Conservation (phyloP, 1,284 basidiomycete species). For the Caloboletus inedulis region DNA sequence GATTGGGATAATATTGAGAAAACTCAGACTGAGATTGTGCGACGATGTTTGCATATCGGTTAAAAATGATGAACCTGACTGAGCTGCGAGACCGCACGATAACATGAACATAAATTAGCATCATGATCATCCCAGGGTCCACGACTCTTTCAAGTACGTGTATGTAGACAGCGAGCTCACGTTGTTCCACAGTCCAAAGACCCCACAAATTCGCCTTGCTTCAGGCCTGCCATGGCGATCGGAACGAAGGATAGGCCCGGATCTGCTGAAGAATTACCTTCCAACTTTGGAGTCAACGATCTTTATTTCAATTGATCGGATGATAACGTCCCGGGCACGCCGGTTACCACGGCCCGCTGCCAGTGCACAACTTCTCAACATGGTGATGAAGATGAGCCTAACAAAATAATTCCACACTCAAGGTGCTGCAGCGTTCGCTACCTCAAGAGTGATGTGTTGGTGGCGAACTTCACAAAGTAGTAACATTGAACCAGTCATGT, state of each 20-base stretch:
- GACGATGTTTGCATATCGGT: slow-evolving; percentile 85
- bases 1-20: slow-evolving; percentile 86
- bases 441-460: not conserved
- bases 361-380: not conserved
- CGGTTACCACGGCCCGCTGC: not conserved
- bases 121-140: not conserved
- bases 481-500: not conserved
- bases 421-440: not conserved
- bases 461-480: not conserved
- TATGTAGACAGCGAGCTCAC: slow-evolving; percentile 44
- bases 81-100: slow-evolving; percentile 47
- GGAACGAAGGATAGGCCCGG: not conserved
- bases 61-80: slow-evolving; percentile 92
- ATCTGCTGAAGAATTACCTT: slow-evolving; percentile 14
- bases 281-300: not conserved
- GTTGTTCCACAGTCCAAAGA: slow-evolving; percentile 92
- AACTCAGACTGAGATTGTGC: slow-evolving; percentile 89
- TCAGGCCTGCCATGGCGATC: slow-evolving; percentile 39
- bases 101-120: slow-evolving; percentile 1
- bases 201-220: slow-evolving; percentile 78
- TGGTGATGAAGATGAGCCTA: not conserved
- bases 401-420: not conserved
- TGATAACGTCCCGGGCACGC: not conserved
- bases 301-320: not conserved
- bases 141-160: not conserved